Percentiles rank a stretch among this genome's conserved stretches.
Evolutionary conservation across 75 land plant genomes (phyloP).

Genomic region (Selaginella tamariscina): DNA sequence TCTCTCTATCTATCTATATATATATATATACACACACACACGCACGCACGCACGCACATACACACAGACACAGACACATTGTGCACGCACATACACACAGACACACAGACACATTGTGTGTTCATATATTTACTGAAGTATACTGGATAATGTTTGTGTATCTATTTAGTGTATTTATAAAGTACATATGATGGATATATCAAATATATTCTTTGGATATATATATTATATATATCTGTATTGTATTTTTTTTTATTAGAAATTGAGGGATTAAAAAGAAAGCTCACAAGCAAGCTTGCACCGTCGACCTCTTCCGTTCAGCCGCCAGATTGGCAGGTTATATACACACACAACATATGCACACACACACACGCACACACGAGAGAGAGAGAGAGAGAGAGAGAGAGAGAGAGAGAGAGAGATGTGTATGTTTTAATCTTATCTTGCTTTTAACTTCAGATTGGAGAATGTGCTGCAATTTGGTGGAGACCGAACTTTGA

Average conservation of each 20-base stretch:
- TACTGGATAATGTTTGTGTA: no score
- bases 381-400: no score
- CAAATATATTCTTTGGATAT: no score
- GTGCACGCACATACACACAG: slow-evolving; percentile 1
- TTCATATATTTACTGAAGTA: no score
- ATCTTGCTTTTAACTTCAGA: slow-evolving; percentile 31
- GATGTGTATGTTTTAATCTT: neutral
- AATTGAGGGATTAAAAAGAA: slow-evolving; percentile 91
- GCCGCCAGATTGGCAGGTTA: slow-evolving; percentile 87
- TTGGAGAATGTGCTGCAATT: slow-evolving; percentile 96
- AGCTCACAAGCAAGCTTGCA: slow-evolving; percentile 88
- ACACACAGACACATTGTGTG: no score
- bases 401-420: neutral
- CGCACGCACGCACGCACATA: no score
- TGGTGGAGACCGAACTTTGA: slow-evolving; percentile 99
- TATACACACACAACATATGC: neutral
- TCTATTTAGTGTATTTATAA: no score
- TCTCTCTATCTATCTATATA: no score
- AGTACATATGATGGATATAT: no score
- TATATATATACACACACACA: no score
- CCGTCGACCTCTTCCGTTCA: slow-evolving; percentile 53
- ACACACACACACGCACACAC: no score
- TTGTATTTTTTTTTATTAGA: slow-evolving; percentile 34
- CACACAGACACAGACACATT: no score
- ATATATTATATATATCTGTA: neutral